Evolutionary conservation across 257 asterid species (phyloP), one percentile per base, ranked within the genome.

Genomic region (Cruciata laevipes): DNA sequence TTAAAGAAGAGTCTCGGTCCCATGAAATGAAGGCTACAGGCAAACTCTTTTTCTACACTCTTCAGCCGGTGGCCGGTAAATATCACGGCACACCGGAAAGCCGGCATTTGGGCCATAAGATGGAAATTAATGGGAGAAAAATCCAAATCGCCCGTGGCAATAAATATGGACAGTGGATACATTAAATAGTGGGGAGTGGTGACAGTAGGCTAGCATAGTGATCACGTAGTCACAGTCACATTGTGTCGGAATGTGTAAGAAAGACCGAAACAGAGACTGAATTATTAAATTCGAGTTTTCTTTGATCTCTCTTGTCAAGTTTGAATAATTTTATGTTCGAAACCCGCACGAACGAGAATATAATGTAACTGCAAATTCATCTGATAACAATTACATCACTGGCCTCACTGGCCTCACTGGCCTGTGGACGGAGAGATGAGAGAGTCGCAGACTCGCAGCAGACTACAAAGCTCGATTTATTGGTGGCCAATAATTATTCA

Each of bases 331-430:
- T 47, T 16, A 47, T 14, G 20, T 16, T 47, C 20, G 16, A 47
- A 14, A 47, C 53, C n/a, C 55, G 55, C 55, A 47, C 55, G 55
- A 74, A 69, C 84, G 78, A 73, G 44, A 65, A 63, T 76, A 78
- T 62, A 13, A 63, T 76, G 76, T 62, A 13, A 7, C 13, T 11
- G 49, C 49, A 40, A 40, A 40, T 40, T 40, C 47, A 11, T 8
- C 47, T 40, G 49, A 11, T 40, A 27, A 27, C 30, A 27, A 27
- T 27, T 27, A 1, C 17, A 40, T 40, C 51, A 5, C 3, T 11
- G 51, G 5, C 42, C 42, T 37, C n/a, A n/a, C n/a, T n/a, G n/a
- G n/a, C n/a, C n/a, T 40, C 51, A 5, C 3, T 11, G 51, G 5
- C 42, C 42, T 37, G 42, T 37, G 3, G 42, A 37, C 42, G 3